These are phyloP conservation scores for Diplocarpon rosae DNA, from an alignment of 2,329 filamentous ascomycete species.

Conservation along the genomic window DNA sequence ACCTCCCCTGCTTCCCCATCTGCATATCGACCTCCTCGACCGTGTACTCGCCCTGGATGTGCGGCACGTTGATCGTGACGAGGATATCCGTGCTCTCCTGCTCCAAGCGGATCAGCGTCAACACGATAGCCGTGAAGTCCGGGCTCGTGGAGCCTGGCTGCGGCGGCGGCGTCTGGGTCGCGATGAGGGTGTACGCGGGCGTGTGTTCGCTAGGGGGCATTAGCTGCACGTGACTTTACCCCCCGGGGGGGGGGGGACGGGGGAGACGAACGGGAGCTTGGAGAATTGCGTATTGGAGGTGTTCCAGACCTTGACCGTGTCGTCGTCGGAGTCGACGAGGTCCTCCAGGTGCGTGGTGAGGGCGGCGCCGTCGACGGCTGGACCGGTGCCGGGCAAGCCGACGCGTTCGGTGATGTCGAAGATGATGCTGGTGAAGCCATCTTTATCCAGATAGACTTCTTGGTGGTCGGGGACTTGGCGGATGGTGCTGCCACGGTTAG, in stretches of 20 bases:
- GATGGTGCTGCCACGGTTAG: conserved; percentile 42
- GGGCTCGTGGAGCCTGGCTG: conserved; percentile 28
- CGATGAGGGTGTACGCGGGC: conserved; percentile 59
- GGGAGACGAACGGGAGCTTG: conserved; percentile 32
- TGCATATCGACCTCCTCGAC: conserved; percentile 60
- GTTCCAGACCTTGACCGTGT: conserved; percentile 56
- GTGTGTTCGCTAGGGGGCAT: conserved; percentile 32
- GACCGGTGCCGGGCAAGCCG: conserved; percentile 38
- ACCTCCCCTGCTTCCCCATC: conserved; percentile 51
- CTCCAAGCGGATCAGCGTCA: conserved; percentile 68
- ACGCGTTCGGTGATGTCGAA: conserved; percentile 85
- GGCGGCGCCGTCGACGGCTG: conserved; percentile 58
- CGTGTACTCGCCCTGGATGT: conserved; percentile 63
- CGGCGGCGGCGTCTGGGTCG: conserved; percentile 43
- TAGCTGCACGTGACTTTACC: conserved; percentile 11
- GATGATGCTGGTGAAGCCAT: conserved; percentile 78
- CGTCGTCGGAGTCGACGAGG: conserved; percentile 51
- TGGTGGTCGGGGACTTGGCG: conserved; percentile 77
- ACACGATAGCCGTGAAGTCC: conserved; percentile 61
- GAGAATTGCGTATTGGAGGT: conserved; percentile 50
- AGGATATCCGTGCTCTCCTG: conserved; percentile 69
- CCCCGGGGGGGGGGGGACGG: background rate
- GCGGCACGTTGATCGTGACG: conserved; percentile 79
- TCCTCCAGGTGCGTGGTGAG: conserved; percentile 59
- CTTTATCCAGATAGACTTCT: conserved; percentile 79